Percentiles rank a stretch among this genome's conserved stretches.
Conservation (phyloP, 257 asterid species). For the Solanum pinnatisectum region DNA sequence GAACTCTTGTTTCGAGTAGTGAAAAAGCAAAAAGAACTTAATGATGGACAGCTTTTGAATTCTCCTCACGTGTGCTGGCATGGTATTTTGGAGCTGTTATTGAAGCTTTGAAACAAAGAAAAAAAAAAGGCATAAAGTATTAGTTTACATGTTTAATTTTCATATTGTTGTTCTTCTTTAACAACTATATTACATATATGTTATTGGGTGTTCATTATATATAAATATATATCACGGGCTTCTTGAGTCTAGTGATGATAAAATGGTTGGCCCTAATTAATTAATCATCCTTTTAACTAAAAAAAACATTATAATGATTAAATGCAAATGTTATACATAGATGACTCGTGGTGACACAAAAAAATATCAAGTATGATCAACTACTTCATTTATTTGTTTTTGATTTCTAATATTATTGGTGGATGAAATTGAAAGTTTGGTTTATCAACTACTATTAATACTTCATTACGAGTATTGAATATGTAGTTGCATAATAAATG, state of each 20-base stretch:
- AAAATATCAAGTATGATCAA: background rate
- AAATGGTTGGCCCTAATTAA: background rate
- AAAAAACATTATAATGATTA: background rate
- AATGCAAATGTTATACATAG: background rate
- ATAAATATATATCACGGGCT: constrained; percentile 30
- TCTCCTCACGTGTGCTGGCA: constrained; percentile 12
- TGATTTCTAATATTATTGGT: background rate
- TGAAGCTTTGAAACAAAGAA: background rate
- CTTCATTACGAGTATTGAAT: background rate
- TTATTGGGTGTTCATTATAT: background rate
- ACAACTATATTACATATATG: background rate
- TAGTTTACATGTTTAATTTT: background rate
- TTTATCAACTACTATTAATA: background rate
- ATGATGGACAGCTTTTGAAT: background rate
- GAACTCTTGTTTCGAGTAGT: too few relatives aligned
- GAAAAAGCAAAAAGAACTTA: background rate
- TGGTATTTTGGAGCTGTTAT: background rate
- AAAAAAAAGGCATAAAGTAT: background rate
- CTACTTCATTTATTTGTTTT: background rate
- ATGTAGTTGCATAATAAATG: background rate
- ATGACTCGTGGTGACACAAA: background rate
- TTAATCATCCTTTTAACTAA: background rate
- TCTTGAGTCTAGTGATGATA: constrained; percentile 29
- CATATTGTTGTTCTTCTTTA: background rate
- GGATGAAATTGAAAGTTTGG: background rate